Conservation (phyloP, 768 basidiomycete species). For the Holtermanniella nyarrowii region DNA sequence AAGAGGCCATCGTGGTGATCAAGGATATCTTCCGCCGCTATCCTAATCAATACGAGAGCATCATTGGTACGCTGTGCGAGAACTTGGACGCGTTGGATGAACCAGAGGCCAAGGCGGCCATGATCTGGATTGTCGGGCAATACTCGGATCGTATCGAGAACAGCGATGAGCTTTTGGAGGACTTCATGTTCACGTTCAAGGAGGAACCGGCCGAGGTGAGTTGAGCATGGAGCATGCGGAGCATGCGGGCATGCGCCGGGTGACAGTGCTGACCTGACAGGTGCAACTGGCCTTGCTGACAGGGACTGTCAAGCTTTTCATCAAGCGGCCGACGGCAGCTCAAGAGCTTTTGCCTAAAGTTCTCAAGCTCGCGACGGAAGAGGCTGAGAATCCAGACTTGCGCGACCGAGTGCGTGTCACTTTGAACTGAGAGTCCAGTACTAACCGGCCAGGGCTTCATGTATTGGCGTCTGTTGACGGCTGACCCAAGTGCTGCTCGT, state of each 20-base stretch:
- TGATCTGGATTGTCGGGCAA: slow-evolving; percentile 97
- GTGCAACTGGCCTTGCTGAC: slow-evolving; percentile 92
- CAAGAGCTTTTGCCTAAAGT: slow-evolving; percentile 90
- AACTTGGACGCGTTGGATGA: slow-evolving; percentile 87
- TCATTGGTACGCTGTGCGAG: slow-evolving; percentile 87
- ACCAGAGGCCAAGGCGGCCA: slow-evolving; percentile 90
- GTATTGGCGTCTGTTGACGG: slow-evolving; percentile 96
- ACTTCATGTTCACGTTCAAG: slow-evolving; percentile 73
- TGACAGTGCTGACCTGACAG: slow-evolving; percentile 42
- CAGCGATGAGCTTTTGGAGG: slow-evolving; percentile 88
- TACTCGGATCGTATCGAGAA: slow-evolving; percentile 93
- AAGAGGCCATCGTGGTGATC: slow-evolving; percentile 93
- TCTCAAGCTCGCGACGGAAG: slow-evolving; percentile 92
- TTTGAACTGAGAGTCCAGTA: background rate
- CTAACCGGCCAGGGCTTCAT: slow-evolving; percentile 62
- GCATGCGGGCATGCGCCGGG: too few relatives aligned
- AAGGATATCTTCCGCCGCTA: slow-evolving; percentile 97
- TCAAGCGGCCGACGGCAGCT: slow-evolving; percentile 76
- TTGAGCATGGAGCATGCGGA: slow-evolving; percentile 7
- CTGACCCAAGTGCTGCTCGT: slow-evolving; percentile 76
- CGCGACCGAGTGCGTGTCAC: slow-evolving; percentile 55
- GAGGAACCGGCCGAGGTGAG: slow-evolving; percentile 87
- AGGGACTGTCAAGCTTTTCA: slow-evolving; percentile 89
- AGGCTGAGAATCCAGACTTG: slow-evolving; percentile 94
- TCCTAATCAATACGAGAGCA: slow-evolving; percentile 90